Conservation (phyloP, 2,329 filamentous ascomycete species). For the Claviceps cyperi region DNA sequence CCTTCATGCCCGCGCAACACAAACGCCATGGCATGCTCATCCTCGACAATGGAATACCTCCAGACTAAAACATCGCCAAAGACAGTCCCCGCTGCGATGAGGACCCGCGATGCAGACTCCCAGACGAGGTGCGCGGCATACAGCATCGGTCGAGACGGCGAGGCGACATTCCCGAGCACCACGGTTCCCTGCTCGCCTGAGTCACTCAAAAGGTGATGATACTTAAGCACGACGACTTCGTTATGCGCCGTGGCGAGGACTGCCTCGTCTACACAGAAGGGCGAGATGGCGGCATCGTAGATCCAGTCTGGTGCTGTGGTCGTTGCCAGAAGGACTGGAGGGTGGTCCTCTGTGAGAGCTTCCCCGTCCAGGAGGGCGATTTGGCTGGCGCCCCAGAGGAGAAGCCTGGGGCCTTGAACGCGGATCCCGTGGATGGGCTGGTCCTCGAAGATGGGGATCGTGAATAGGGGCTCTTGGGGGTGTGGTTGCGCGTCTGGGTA, state of each 20-base stretch:
- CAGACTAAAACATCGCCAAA: slow-evolving; percentile 91
- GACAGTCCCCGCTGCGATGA: slow-evolving; percentile 79
- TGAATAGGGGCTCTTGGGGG: slow-evolving; percentile 19
- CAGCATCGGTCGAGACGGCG: slow-evolving; percentile 67
- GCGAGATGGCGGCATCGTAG: slow-evolving; percentile 47
- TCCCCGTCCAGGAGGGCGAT: slow-evolving; percentile 27
- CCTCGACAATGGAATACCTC: slow-evolving; percentile 42
- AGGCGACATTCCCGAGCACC: slow-evolving; percentile 29
- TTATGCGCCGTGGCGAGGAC: slow-evolving; percentile 79
- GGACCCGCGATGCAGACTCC: slow-evolving; percentile 40
- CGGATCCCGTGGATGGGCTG: slow-evolving; percentile 63
- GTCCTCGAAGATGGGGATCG: slow-evolving; percentile 42
- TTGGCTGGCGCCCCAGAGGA: slow-evolving; percentile 58
- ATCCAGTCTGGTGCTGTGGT: slow-evolving; percentile 58
- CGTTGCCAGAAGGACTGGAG: slow-evolving; percentile 7
- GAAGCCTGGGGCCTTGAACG: slow-evolving; percentile 19
- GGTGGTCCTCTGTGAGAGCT: slow-evolving; percentile 8
- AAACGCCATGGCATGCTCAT: slow-evolving; percentile 24
- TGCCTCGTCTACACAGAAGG: slow-evolving; percentile 26
- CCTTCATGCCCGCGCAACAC: slow-evolving; percentile 65
- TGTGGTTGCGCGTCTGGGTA: slow-evolving; percentile 26
- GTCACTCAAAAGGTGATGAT: slow-evolving; percentile 13
- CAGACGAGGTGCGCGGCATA: slow-evolving; percentile 69
- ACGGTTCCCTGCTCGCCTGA: slow-evolving; percentile 21
- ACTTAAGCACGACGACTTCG: slow-evolving; percentile 45